Evolutionary conservation across 2,329 filamentous ascomycete species (phyloP), one percentile per base, ranked within the genome.

Genomic region (Diaporthe destruens): DNA sequence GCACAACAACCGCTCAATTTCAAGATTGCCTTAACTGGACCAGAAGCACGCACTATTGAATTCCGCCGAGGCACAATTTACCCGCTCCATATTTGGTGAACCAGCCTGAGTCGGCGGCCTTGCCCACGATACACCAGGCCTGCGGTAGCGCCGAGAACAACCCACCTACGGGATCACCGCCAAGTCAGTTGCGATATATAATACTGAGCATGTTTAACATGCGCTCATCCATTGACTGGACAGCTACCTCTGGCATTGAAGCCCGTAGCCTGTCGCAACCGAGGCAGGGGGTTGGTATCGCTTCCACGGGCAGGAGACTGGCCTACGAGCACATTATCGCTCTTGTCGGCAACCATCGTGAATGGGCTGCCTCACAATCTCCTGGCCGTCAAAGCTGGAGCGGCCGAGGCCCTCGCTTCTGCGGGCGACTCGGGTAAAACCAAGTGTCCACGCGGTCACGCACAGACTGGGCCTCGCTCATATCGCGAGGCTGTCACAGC

Each of bases 391-490:
- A 53, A 51, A 51, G 29, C 44, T 66, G 4, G n/a, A 20, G 32
- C 34, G 29, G 44, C 61, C 20, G 47, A 66, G 47, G 18, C 61
- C 44, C 61, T 66, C 61, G 61, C 61, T 66, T 53, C 44, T 53
- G 61, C 61, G 61, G 47, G 61, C 44, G 29, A 20, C 32, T 66
- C 47, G 61, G 61, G 18, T 53, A 66, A 66, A 66, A 25, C 47
- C 32, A 47, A 66, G 20, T n/a, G 18, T 23, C n/a, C 47, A 20
- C 20, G 29, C 29, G 42, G 3, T 5, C 29, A 65, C 11, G n/a
- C 32, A n/a, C 29, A 25, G 29, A 32, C 44, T 53, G 29, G 39
- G 61, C 61, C 44, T 53, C 8, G n/a, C 44, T 11, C 23, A 14
- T 29, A 53, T 39, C 32, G 47, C 32, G 47, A 53, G 32, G 32